A percentile compares a stretch with the other conserved stretches of the same genome.
These are phyloP conservation scores for Neocucurbitaria cava DNA, from an alignment of 2,329 filamentous ascomycete genomes.

Conservation along the genomic window DNA sequence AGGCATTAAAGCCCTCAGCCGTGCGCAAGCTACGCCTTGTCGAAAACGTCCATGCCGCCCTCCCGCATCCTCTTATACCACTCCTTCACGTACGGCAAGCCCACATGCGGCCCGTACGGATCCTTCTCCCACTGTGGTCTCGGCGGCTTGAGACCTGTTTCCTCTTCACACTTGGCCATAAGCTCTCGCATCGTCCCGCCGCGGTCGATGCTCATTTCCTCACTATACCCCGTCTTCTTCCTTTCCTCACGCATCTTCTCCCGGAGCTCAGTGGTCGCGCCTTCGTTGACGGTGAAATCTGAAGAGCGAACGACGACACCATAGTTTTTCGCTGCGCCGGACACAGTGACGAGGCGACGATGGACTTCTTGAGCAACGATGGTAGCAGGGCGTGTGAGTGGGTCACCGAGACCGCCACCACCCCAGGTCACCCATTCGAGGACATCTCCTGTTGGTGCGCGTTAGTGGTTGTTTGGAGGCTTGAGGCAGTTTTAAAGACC, in stretches of 20 bases:
- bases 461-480: background rate
- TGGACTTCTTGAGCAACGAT: conserved; percentile 57
- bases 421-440: conserved; percentile 61
- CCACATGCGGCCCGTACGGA: conserved; percentile 56
- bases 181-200: conserved; percentile 54
- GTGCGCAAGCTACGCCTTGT: conserved; percentile 25
- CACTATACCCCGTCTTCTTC: conserved; percentile 20
- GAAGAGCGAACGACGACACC: conserved; percentile 53
- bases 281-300: conserved; percentile 47
- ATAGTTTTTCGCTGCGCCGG: conserved; percentile 54
- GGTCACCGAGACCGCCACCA: conserved; percentile 58
- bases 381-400: conserved; percentile 52
- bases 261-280: conserved; percentile 48
- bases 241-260: conserved; percentile 38
- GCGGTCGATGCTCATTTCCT: conserved; percentile 49
- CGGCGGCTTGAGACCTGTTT: conserved; percentile 55
- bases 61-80: conserved; percentile 53
- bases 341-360: conserved; percentile 52
- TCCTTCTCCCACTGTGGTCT: conserved; percentile 54
- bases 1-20: background rate
- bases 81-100: conserved; percentile 52
- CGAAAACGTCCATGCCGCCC: conserved; percentile 30
- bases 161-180: conserved; percentile 44
- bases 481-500: background rate
- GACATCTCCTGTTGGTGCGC: conserved; percentile 48